These are phyloP conservation scores for Fusarium kyushuense DNA, from an alignment of 2,329 filamentous ascomycete genomes.

Conservation along the genomic window DNA sequence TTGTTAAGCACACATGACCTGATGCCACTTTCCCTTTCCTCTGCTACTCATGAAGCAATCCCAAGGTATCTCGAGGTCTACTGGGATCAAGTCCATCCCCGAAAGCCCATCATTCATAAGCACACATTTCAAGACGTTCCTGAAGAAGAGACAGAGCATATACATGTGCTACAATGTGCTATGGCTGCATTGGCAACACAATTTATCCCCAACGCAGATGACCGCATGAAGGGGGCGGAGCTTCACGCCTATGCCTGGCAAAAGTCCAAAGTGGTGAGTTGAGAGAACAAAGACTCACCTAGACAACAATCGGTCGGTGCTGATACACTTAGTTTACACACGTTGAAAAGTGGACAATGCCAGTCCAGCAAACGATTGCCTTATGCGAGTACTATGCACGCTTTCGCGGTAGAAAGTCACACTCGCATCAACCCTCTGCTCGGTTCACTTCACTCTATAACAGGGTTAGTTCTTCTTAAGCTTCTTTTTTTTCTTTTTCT, in stretches of 20 bases:
- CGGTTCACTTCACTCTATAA: slow-evolving; percentile 64
- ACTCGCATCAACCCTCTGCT: slow-evolving; percentile 60
- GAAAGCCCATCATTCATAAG: slow-evolving; percentile 65
- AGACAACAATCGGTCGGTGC: slow-evolving; percentile 14
- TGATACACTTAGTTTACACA: slow-evolving; percentile 55
- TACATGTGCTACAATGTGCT: slow-evolving; percentile 62
- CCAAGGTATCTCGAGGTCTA: slow-evolving; percentile 65
- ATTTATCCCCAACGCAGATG: slow-evolving; percentile 60
- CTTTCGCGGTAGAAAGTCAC: slow-evolving; percentile 64
- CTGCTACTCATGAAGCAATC: slow-evolving; percentile 57
- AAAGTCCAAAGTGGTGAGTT: slow-evolving; percentile 63
- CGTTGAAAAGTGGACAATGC: slow-evolving; percentile 59
- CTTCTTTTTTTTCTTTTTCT: slow-evolving; percentile 18
- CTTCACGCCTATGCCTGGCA: slow-evolving; percentile 65
- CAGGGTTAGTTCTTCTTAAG: slow-evolving; percentile 61
- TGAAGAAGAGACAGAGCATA: slow-evolving; percentile 49
- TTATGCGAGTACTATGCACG: slow-evolving; percentile 68
- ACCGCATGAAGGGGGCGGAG: slow-evolving; percentile 62
- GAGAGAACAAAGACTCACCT: slow-evolving; percentile 3
- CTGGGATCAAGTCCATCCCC: slow-evolving; percentile 63
- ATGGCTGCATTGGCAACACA: slow-evolving; percentile 70
- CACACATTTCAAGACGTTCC: slow-evolving; percentile 57
- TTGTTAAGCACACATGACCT: slow-evolving; percentile 49
- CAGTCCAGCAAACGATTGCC: slow-evolving; percentile 65
- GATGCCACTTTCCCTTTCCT: slow-evolving; percentile 53